Conservation (phyloP, 495 filamentous ascomycete genomes). For the Penicillium malachiteum region DNA sequence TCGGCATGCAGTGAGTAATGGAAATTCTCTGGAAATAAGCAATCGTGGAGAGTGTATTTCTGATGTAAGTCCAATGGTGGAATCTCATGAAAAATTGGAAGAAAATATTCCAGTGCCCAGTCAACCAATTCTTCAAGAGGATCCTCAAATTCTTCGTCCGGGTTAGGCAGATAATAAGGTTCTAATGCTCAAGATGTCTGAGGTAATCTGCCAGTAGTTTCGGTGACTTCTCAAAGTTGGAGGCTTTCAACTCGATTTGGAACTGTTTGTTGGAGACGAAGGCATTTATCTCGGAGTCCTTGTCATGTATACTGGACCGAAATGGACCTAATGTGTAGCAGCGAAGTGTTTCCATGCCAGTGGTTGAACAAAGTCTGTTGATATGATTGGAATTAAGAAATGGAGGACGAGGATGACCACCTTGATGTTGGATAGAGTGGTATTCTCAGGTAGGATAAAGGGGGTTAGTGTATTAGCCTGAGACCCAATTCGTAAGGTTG, state of each 20-base stretch:
- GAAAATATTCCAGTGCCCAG: background rate
- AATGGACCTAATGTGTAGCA: conserved; percentile 16
- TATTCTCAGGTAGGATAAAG: too few relatives aligned
- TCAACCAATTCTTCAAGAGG: background rate
- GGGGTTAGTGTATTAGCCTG: too few relatives aligned
- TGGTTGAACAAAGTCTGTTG: background rate
- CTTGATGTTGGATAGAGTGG: too few relatives aligned
- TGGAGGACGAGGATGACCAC: too few relatives aligned
- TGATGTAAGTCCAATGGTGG: background rate
- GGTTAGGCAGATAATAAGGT: conserved; percentile 3
- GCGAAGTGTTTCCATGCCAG: background rate
- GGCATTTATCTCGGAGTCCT: conserved; percentile 11
- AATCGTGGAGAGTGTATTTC: background rate
- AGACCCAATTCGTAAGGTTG: too few relatives aligned
- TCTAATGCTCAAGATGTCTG: conserved; percentile 11
- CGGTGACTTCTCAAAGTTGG: conserved; percentile 12
- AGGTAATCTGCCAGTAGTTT: conserved; percentile 13
- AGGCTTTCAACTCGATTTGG: conserved; percentile 6
- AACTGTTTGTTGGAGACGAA: conserved; percentile 17
- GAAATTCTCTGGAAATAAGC: background rate
- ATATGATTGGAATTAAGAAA: background rate
- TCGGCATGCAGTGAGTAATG: background rate
- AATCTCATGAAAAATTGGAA: background rate
- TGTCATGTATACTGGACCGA: conserved; percentile 9
- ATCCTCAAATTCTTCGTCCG: conserved; percentile 1